Evolutionary conservation across 1,139 yeast species (phyloP), one percentile per base, ranked within the genome.

Genomic region (Casaregolazyma lundiana): DNA sequence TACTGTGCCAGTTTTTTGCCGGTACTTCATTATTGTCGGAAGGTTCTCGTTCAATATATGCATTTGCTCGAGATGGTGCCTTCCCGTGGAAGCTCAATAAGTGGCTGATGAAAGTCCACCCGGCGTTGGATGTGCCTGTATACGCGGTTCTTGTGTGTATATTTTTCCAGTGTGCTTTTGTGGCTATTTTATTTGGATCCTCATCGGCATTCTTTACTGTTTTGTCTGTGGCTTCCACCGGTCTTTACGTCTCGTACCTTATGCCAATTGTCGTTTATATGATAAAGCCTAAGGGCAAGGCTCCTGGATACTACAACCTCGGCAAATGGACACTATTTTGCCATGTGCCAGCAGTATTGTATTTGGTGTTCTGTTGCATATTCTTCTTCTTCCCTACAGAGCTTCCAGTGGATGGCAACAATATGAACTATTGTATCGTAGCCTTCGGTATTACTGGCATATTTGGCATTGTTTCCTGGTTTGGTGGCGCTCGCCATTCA

Each of bases 201-300:
- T 70, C 79, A 3, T 77, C 90, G 6, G 95, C 95, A 0, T 84
- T 86, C 67, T 84, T 83, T 64, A 88, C 95, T 3, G 86, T 87
- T 63, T 76, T 87, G 69, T 94, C 95, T 0, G 83, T 92, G 8
- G 85, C 94, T 7, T 94, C 87, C 1, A 75, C 86, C 38, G 78
- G 90, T 6, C 69, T 86, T 50, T 81, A 89, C 45, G 72, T 84
- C 20, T 89, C 95, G 1, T 84, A 88, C 56, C 81, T 88, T 3
- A 77, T 87, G 11, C 95, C 96, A 2, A 81, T 86, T 34, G 59
- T 82, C 1, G 54, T 51, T n/a, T 72, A 83, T 22, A 75, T 81
- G 18, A 73, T 86, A 41, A 41, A 50, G 34, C 45, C 47, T 16
- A 44, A 55, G 21, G 44, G 45, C 20, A 54, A 50, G 32, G 73